Evolutionary conservation across 2,329 filamentous ascomycete species (phyloP).

Genomic region (Trichophyton rubrum): DNA sequence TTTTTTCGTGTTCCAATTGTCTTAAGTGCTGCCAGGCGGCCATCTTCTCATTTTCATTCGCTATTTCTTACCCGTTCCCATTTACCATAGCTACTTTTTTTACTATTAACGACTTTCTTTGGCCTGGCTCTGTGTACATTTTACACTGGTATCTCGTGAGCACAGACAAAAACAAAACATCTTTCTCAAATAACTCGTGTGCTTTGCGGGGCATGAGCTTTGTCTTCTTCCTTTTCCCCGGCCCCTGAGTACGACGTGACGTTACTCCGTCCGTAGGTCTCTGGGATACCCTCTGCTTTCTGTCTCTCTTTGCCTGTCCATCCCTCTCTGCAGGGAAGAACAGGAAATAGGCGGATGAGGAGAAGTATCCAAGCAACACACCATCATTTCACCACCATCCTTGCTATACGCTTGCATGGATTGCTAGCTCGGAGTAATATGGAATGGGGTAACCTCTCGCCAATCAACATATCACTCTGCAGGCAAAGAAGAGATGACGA

Average conservation of each 20-base stretch:
- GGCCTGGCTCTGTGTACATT: not conserved
- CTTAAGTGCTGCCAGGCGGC: not conserved
- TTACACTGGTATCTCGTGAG: not conserved
- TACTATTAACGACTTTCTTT: not conserved
- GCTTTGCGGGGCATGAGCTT: not conserved
- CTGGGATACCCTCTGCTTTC: not conserved
- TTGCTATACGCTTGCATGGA: not conserved
- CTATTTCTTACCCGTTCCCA: not conserved
- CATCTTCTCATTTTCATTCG: not conserved
- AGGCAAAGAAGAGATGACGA: not conserved
- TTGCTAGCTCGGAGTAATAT: not conserved
- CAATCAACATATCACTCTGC: not conserved
- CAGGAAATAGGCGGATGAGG: not conserved
- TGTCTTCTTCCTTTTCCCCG: not conserved
- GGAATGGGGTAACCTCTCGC: not conserved
- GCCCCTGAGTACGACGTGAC: not conserved
- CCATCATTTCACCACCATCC: not conserved
- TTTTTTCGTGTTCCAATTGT: not conserved
- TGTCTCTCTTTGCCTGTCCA: not conserved
- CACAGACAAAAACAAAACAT: not conserved
- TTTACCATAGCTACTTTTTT: not conserved
- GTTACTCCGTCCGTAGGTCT: not conserved
- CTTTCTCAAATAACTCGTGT: not conserved
- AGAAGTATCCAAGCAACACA: not conserved
- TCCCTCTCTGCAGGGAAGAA: not conserved